Percentiles rank a stretch among this genome's conserved stretches.
Conservation (phyloP, 345 rosid species). For the Brassica incana region DNA sequence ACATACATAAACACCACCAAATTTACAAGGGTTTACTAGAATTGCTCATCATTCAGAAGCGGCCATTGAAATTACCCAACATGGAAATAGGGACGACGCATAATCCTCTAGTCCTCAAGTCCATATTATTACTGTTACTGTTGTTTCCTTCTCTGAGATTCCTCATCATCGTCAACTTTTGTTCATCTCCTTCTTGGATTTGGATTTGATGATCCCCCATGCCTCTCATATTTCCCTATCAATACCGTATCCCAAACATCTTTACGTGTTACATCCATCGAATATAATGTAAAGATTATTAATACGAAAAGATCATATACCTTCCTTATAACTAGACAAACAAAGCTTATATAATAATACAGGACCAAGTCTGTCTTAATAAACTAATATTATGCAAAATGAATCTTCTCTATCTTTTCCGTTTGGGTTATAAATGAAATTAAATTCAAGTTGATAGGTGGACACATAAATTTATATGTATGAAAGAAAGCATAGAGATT, state of each 20-base stretch:
- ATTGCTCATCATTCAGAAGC: slow-evolving; percentile 29
- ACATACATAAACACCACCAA: slow-evolving; percentile 21
- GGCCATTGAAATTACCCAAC: slow-evolving; percentile 63
- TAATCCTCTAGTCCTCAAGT: slow-evolving; percentile 71
- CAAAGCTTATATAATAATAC: slow-evolving; percentile 3
- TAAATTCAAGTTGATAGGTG: slow-evolving; percentile 6
- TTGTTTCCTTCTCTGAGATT: slow-evolving; percentile 23
- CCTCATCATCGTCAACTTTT: slow-evolving; percentile 25
- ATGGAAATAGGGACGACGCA: slow-evolving; percentile 78
- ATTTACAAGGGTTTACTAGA: slow-evolving; percentile 5
- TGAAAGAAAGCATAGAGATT: slow-evolving; percentile 26
- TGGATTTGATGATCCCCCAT: slow-evolving; percentile 30
- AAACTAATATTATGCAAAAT: background rate
- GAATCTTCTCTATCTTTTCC: slow-evolving; percentile 7
- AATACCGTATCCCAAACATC: slow-evolving; percentile 16
- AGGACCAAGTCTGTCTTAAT: slow-evolving; percentile 9
- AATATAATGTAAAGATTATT: background rate
- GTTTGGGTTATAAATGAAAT: slow-evolving; percentile 11
- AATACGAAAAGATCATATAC: background rate
- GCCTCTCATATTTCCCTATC: slow-evolving; percentile 31
- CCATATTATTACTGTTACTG: slow-evolving; percentile 30
- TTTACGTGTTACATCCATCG: slow-evolving; percentile 12
- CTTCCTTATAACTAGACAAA: slow-evolving; percentile 8
- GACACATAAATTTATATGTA: background rate
- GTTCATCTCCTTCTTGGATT: slow-evolving; percentile 30